Evolutionary conservation across 78 protist species (phyloP), one percentile per base, ranked within the genome.

Genomic region (Dictyostelium purpureum): DNA sequence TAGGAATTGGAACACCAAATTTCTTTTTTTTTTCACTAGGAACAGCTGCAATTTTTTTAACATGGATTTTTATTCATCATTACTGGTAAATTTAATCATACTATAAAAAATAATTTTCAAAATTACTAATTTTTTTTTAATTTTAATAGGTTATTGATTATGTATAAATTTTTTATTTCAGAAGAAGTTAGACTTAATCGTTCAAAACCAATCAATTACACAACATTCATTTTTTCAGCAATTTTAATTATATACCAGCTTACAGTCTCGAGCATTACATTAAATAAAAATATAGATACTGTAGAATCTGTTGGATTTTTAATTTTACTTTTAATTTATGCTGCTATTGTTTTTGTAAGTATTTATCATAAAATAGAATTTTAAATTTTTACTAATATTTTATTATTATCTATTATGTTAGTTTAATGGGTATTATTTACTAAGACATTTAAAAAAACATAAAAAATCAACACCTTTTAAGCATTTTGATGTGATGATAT

Each of bases 381-480:
- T 0, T 16, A 47, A 47, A 47, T 16, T 61, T 61, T 11, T 10
- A n/a, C 28, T 14, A 10, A 14, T 31, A 57, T 24, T 5, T 61
- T 24, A 24, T n/a, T n/a, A n/a, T n/a, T 57, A 26, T 57, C 26
- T 57, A 21, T 52, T 21, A 21, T 2, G 21, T 11, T n/a, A 63
- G 71, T 28, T 63, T 63, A 63, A 63, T 63, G 71, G 71, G 1
- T 63, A 63, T 63, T 63, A 63, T 63, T 63, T 63, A 63, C 33
- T 63, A 63, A 63, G 38, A 1, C 71, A 63, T 63, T 33, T 63
- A 63, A 63, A 63, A 21, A 63, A 63, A 33, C 38, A 63, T 63
- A 63, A 63, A 33, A 63, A 63, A 19, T 14, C 71, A 63, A 63
- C 71, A 63, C 42, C 43, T 33, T 63, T 63, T 63, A 16, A 21